Evolutionary conservation across 331 rosid genomes (phyloP).

Genomic region (Saraca asoca): DNA sequence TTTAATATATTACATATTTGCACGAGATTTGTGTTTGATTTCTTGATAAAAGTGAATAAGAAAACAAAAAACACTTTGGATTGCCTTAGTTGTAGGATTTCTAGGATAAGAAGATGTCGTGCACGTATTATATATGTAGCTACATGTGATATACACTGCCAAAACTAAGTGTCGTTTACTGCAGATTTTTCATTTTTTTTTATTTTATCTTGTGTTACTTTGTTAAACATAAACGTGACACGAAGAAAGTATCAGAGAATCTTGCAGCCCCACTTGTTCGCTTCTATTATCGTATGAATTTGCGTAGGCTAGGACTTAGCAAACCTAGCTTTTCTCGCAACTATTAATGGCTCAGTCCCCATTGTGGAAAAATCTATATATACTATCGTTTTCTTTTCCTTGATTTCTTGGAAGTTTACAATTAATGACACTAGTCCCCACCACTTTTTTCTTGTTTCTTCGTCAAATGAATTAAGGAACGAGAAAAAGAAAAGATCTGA

Average conservation of each 20-base stretch:
- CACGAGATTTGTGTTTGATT: conserved; percentile 36
- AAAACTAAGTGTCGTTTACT: no score
- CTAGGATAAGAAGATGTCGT: conserved; percentile 24
- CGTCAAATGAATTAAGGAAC: no score
- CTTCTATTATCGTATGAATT: background rate
- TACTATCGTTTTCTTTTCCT: no score
- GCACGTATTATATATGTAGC: background rate
- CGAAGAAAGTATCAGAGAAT: conserved; percentile 30
- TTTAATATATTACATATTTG: conserved; percentile 1
- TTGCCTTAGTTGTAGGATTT: conserved; percentile 22
- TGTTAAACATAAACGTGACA: no score
- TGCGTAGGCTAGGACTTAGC: no score
- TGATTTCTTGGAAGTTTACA: no score
- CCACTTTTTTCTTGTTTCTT: no score
- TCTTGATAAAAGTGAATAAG: conserved; percentile 25
- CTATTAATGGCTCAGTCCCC: conserved; percentile 33
- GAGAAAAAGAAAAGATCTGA: no score
- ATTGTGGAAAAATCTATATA: background rate
- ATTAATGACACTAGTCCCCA: no score
- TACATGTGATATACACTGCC: no score
- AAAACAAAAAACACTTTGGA: conserved; percentile 33
- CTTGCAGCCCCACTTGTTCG: conserved; percentile 35
- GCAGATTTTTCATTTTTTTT: no score
- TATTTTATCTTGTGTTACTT: no score
- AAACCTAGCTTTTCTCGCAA: conserved; percentile 17